Base-by-base conservation (phyloP, 768 basidiomycete species). In the Pleurotus djamor region DNA sequence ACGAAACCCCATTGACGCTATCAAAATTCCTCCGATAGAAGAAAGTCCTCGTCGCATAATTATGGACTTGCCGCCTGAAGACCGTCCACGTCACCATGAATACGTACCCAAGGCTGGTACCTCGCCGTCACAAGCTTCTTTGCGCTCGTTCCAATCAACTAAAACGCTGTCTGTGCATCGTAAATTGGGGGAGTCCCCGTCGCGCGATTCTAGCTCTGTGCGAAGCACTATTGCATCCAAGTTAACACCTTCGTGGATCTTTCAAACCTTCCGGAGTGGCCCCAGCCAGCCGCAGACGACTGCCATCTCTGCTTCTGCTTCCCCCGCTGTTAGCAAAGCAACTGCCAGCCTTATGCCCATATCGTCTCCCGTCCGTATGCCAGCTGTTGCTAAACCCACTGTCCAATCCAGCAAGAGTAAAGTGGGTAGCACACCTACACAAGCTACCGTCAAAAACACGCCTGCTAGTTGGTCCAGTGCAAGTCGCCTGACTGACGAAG, bases 171-270 rank as follows among this genome's bases (percentile, higher is more conserved):
- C 80, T 7, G 82, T 82, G 7, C 76, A 70, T 59, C n/a, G 47
- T 45, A 5, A 57, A 48, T 37, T 61, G 67, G 14, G 61, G 43
- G 32, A 60, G 60, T 33, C 32, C 57, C 48, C 63, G 63, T 10
- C 67, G 1, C 21, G 67, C 17, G 68, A 71, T 43, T 63, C 76
- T 17, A 64, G 67, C 17, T 64, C 74, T 44, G 66, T 69, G 5
- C 80, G 78, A 32, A 67, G 72, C 3, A 74, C 79, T 1, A 58
- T 84, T 0, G 74, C 79, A 9, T 85, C 89, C 2, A 89, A 85
- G 65, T 77, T 91, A 43, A 76, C 89, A 0, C 83, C 90, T 1
- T 79, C 87, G n/a, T 92, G 91, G 91, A 71, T 92, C 9, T 88
- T 91, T 70, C 89, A 86, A 65, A 82, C 87, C 4, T 92, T 93